Evolutionary conservation across 169 alveolate species (phyloP), one percentile per base, ranked within the genome.

Genomic region (Besnoitia besnoiti): DNA sequence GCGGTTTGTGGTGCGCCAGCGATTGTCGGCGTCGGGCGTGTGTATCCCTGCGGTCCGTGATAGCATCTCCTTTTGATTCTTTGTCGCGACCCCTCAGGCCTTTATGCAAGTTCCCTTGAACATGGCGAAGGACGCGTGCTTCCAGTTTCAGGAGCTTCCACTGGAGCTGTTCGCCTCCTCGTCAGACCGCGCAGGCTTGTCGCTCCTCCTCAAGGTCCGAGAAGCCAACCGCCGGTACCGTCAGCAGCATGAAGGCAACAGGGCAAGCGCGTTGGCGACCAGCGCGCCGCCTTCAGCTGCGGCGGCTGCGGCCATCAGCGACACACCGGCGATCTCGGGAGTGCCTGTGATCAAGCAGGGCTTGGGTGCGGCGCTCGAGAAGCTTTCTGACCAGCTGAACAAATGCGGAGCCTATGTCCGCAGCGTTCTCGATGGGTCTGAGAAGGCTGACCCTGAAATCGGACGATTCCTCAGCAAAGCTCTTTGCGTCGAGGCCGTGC

Each of bases 61-160:
- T n/a, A n/a, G n/a, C n/a, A 51, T 24, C 14, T 51, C 50, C 85
- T 24, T 42, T 76, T 42, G 44, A 16, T 88, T 40, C 19, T 35
- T 10, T 33, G n/a, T n/a, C 33, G 46, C 49, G 51, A n/a, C 73
- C 39, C 35, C 24, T 3, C 92, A 89, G 94, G 91, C 98, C 46
- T 97, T 93, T 94, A 96, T 96, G 44, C 98, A 96, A 88, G 90
- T 96, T 90, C 98, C 98, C 79, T 92, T 95, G 93, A 87, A 92
- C 30, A 79, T 97, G 87, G 97, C 96, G 59, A 95, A 95, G 90
- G 98, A 97, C 85, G 96, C 97, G 67, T 96, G 96, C 94, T 96
- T 96, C 89, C 97, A 96, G 93, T 97, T 97, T 91, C 98, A 97
- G 92, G 98, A 97, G 90, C 95, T 97, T 12, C 98, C 97, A 87